Evolutionary conservation across 148 eudicot species (phyloP).

Genomic region (Chenopodium berlandieri): DNA sequence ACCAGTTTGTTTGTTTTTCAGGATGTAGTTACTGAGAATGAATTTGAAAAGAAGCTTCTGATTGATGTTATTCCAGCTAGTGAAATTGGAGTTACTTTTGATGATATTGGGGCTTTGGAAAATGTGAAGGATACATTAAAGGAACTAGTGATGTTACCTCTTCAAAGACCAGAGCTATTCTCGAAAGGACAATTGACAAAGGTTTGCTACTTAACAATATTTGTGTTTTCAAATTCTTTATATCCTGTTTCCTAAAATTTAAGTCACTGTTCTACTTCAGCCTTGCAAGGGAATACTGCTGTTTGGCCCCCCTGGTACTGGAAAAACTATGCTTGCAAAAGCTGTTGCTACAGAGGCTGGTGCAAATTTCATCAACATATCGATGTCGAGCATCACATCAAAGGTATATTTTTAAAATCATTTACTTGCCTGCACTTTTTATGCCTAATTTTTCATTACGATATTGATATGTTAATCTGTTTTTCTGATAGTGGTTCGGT

Average conservation of each 20-base stretch:
- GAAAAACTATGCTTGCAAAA: conserved; percentile 98
- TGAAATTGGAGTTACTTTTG: conserved; percentile 88
- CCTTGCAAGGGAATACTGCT: conserved; percentile 97
- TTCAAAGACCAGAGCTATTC: conserved; percentile 90
- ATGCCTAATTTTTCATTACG: conserved; percentile 2
- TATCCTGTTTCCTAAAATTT: conserved; percentile 6
- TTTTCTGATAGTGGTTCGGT: conserved; percentile 87
- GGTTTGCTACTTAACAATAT: conserved; percentile 35
- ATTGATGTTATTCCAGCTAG: conserved; percentile 83
- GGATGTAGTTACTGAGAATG: conserved; percentile 97
- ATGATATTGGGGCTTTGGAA: conserved; percentile 87
- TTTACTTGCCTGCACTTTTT: background rate
- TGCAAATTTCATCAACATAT: conserved; percentile 96
- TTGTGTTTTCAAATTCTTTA: background rate
- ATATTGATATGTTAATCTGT: background rate
- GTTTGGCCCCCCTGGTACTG: conserved; percentile 98
- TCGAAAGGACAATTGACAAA: conserved; percentile 86
- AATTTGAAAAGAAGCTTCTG: conserved; percentile 86
- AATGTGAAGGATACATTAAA: conserved; percentile 80
- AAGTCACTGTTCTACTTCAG: conserved; percentile 38
- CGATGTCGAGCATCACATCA: conserved; percentile 93
- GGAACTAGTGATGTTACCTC: conserved; percentile 88
- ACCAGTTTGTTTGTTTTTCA: conserved; percentile 28
- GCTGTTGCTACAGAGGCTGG: conserved; percentile 99
- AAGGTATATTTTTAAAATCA: conserved; percentile 44